These are phyloP conservation scores for Chlorella sp. DNA, from an alignment of 139 green algal genomes.

Conservation along the genomic window DNA sequence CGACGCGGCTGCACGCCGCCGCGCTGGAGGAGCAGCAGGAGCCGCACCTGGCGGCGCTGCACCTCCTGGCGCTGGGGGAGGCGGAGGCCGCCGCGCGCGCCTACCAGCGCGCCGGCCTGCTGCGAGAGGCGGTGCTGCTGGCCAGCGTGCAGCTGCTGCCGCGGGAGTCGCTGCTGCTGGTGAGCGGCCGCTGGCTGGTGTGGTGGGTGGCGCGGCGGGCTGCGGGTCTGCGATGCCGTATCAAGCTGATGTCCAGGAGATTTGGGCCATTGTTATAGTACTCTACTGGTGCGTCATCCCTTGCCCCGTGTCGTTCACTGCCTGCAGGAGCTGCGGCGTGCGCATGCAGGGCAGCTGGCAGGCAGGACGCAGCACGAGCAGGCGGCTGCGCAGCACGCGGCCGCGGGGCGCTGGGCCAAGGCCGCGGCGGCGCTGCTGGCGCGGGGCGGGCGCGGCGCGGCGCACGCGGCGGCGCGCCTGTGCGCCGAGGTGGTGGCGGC, in stretches of 20 bases:
- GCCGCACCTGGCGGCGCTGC: conserved; percentile 19
- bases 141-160: conserved; percentile 29
- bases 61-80: conserved; percentile 32
- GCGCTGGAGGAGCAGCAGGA: conserved; percentile 35
- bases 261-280: no score
- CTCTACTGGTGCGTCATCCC: not conserved
- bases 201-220: not conserved
- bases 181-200: not conserved
- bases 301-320: not conserved
- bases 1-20: conserved; percentile 15
- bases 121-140: conserved; percentile 27
- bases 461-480: not conserved
- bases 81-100: conserved; percentile 17
- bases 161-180: conserved; percentile 12
- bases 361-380: conserved; percentile 6
- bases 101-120: conserved; percentile 25
- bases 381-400: conserved; percentile 16
- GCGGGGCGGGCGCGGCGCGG: not conserved
- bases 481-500: not conserved
- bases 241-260: not conserved
- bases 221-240: not conserved
- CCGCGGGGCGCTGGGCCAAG: conserved; percentile 3
- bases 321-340: conserved; percentile 20
- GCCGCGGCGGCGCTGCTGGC: conserved; percentile 5
- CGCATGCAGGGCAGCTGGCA: conserved; percentile 22